A percentile compares a stretch with the other conserved stretches of the same genome.
Conservation (phyloP, 1,139 yeast genomes). For the Geotrichum europaeum region DNA sequence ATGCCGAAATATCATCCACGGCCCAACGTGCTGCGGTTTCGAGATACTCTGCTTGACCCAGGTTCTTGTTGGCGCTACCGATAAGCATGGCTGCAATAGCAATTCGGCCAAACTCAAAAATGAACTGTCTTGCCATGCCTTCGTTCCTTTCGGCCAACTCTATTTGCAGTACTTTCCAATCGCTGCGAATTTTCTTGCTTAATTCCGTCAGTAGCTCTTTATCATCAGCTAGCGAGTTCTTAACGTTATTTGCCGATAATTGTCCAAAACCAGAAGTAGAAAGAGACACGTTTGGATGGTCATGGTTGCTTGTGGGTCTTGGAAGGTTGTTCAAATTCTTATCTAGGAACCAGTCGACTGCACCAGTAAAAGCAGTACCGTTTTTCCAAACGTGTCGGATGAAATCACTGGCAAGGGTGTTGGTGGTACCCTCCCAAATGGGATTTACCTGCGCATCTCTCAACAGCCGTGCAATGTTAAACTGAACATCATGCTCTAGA, state of each 20-base stretch:
- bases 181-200: slow-evolving; percentile 14
- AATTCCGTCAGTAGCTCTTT: slow-evolving; percentile 7
- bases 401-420: slow-evolving; percentile 31
- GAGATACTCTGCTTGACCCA: slow-evolving; percentile 8
- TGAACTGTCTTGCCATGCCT: slow-evolving; percentile 21
- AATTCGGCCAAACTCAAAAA: slow-evolving; percentile 25
- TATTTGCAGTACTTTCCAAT: slow-evolving; percentile 16
- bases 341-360: slow-evolving; percentile 18
- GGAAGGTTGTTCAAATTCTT: slow-evolving; percentile 7
- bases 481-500: slow-evolving; percentile 29
- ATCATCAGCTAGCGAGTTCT: neutral
- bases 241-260: neutral
- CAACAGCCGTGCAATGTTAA: slow-evolving; percentile 29
- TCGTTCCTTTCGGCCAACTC: slow-evolving; percentile 15
- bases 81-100: slow-evolving; percentile 21
- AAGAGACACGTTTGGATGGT: neutral
- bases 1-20: slow-evolving; percentile 7
- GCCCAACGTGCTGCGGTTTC: slow-evolving; percentile 22
- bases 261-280: neutral
- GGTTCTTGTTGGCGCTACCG: slow-evolving; percentile 16
- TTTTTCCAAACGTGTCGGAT: slow-evolving; percentile 22
- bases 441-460: slow-evolving; percentile 33
- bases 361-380: slow-evolving; percentile 17
- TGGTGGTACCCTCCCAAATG: slow-evolving; percentile 36
- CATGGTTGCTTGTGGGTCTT: neutral